Evolutionary conservation across 2,329 filamentous ascomycete genomes (phyloP), one percentile per base, ranked within the genome.

Genomic region (Microascus cirrosus): DNA sequence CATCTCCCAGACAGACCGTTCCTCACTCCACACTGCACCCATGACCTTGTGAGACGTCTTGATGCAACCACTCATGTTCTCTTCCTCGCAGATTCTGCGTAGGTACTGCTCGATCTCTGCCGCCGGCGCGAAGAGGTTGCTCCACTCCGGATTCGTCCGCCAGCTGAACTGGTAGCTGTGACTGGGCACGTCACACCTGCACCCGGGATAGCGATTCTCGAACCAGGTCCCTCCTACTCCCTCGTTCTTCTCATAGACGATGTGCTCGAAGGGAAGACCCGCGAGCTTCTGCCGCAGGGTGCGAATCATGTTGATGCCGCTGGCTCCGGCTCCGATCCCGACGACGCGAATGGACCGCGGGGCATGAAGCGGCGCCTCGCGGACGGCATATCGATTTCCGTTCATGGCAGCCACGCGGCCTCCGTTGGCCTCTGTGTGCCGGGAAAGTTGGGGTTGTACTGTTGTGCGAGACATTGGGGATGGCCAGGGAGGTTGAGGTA

Each of bases 121-220:
- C 0, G 77, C 77, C 0, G 74, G 69, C 0, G 79, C 73, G 63
- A 80, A 84, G 64, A 84, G 81, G 58, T 77, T 76, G 20, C 75
- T 74, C 82, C 83, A 86, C 45, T 76, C 73, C 7, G 75, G 76
- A 64, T 85, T 85, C 2, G 77, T 79, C 58, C 77, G 74, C 77
- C 79, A 85, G 2, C 80, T 79, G 64, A 82, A 84, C 64, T 83
- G 82, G 64, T 85, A 85, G 66, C 80, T 83, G 68, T 84, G 81
- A 63, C 74, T 78, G 11, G 79, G 79, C 34, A 82, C 73, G 65
- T 82, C 81, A 64, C 79, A 83, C 57, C 71, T 71, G 62, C 79
- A 82, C 12, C 80, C 80, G 0, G 81, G 81, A 60, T 84, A 84
- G 22, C 74, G 71, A 63, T 82, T 83, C 64, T 83, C 81, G 61